Percentiles rank a stretch among this genome's conserved stretches.
Conservation (phyloP, 2,329 filamentous ascomycete species). For the Aphanoascus verrucosus region DNA sequence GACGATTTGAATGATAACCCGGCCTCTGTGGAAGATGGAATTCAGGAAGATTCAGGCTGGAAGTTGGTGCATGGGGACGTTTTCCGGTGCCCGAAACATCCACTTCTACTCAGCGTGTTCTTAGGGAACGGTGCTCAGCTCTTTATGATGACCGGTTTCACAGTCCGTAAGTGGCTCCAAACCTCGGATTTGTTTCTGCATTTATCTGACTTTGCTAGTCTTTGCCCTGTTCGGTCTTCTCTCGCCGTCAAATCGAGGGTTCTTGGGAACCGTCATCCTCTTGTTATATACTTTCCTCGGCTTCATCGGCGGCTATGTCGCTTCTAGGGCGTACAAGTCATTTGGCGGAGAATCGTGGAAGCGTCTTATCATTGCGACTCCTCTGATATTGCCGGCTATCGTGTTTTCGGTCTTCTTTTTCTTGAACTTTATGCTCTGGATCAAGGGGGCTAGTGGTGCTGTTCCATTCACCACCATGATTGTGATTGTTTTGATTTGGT, state of each 20-base stretch:
- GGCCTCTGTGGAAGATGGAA: slow-evolving; percentile 68
- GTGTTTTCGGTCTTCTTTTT: slow-evolving; percentile 87
- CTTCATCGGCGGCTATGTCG: slow-evolving; percentile 83
- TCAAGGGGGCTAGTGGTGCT: slow-evolving; percentile 78
- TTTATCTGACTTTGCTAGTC: slow-evolving; percentile 29
- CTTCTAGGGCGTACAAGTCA: slow-evolving; percentile 84
- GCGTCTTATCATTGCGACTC: slow-evolving; percentile 79
- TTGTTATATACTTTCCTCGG: slow-evolving; percentile 88
- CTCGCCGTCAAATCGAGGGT: slow-evolving; percentile 89
- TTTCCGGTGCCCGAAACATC: slow-evolving; percentile 75
- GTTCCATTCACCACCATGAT: slow-evolving; percentile 97
- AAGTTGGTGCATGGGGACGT: slow-evolving; percentile 97
- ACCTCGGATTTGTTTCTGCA: not conserved
- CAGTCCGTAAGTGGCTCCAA: slow-evolving; percentile 49
- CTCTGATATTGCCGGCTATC: slow-evolving; percentile 70
- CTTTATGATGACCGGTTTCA: slow-evolving; percentile 94
- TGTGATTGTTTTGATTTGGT: slow-evolving; percentile 88
- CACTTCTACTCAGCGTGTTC: slow-evolving; percentile 74
- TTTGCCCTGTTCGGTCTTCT: slow-evolving; percentile 92
- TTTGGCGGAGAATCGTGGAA: slow-evolving; percentile 92
- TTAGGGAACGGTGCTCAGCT: slow-evolving; percentile 90
- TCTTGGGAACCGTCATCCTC: slow-evolving; percentile 84
- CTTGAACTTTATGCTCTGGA: slow-evolving; percentile 93
- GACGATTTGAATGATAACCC: slow-evolving; percentile 77
- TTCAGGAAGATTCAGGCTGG: slow-evolving; percentile 97